These are phyloP conservation scores for Phyllosticta capitalensis DNA, from an alignment of 2,329 filamentous ascomycete species.

Conservation along the genomic window DNA sequence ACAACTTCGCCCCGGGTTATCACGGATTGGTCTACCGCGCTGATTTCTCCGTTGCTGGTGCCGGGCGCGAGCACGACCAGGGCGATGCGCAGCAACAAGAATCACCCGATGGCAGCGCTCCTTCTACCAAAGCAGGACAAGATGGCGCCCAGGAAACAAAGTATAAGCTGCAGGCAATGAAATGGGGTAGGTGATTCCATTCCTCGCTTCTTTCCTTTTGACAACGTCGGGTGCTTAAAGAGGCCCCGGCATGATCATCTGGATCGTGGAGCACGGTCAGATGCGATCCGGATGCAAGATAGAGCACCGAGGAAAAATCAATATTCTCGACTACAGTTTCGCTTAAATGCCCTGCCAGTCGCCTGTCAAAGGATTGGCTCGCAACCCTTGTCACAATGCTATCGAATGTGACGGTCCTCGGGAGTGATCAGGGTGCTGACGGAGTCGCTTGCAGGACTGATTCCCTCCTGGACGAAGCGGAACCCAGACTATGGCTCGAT, in stretches of 20 bases:
- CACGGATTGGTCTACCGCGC: slow-evolving; percentile 80
- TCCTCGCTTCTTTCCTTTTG: background rate
- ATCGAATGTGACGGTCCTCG: background rate
- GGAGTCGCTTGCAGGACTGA: slow-evolving; percentile 43
- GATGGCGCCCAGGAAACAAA: slow-evolving; percentile 33
- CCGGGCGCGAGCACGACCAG: slow-evolving; percentile 26
- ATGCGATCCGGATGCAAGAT: background rate
- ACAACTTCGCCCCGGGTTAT: slow-evolving; percentile 88
- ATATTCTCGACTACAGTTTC: slow-evolving; percentile 13
- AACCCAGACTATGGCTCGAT: slow-evolving; percentile 67
- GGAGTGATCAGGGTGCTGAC: background rate
- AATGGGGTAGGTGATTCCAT: slow-evolving; percentile 56
- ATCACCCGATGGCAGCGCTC: slow-evolving; percentile 12
- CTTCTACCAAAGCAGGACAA: slow-evolving; percentile 9
- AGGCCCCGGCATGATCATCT: background rate
- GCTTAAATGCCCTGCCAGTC: background rate
- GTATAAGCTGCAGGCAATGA: slow-evolving; percentile 87
- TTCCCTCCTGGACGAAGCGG: slow-evolving; percentile 88
- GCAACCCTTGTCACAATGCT: background rate
- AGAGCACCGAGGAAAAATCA: background rate
- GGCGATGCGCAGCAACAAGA: slow-evolving; percentile 1
- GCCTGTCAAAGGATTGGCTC: background rate
- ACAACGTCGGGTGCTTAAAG: background rate
- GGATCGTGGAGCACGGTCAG: background rate
- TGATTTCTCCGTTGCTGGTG: slow-evolving; percentile 54